Percentiles rank a stretch among this genome's conserved stretches.
These are phyloP conservation scores for Pachyrhizus erosus DNA, from an alignment of 306 rosid species.

Conservation along the genomic window DNA sequence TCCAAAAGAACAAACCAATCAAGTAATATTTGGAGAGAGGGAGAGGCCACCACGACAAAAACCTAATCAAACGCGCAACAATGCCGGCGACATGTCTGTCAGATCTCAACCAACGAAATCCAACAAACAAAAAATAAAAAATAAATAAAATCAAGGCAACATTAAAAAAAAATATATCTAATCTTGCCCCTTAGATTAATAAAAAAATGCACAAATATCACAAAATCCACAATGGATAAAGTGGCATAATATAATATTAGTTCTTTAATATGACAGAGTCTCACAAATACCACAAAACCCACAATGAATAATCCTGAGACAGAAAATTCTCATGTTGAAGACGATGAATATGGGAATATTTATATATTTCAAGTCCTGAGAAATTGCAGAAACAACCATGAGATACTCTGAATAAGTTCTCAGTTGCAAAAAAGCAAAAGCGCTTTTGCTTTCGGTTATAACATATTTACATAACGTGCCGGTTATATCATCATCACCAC, in stretches of 20 bases:
- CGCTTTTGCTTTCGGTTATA: constrained; percentile 16
- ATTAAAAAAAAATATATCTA: neutral
- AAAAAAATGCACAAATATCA: neutral
- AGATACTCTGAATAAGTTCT: constrained; percentile 43
- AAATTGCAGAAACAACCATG: constrained; percentile 49
- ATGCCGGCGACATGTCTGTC: constrained; percentile 55
- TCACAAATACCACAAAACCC: too few relatives aligned
- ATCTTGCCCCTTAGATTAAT: neutral
- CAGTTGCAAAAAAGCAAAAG: constrained; percentile 48
- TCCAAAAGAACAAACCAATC: constrained; percentile 14
- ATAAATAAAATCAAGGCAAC: too few relatives aligned
- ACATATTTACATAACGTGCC: constrained; percentile 47
- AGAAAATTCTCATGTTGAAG: too few relatives aligned
- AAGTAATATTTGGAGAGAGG: neutral
- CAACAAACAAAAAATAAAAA: neutral
- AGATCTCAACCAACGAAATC: constrained; percentile 33
- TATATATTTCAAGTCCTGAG: neutral
- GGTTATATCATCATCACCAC: constrained; percentile 17
- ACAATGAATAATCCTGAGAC: too few relatives aligned
- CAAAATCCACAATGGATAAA: neutral
- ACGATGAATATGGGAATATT: constrained; percentile 10
- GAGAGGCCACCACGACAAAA: constrained; percentile 24
- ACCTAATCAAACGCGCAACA: constrained; percentile 37
- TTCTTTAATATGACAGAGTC: too few relatives aligned
- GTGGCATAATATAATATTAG: too few relatives aligned